Evolutionary conservation across 352 stramenopile species (phyloP).

Genomic region (Globisporangium solare): DNA sequence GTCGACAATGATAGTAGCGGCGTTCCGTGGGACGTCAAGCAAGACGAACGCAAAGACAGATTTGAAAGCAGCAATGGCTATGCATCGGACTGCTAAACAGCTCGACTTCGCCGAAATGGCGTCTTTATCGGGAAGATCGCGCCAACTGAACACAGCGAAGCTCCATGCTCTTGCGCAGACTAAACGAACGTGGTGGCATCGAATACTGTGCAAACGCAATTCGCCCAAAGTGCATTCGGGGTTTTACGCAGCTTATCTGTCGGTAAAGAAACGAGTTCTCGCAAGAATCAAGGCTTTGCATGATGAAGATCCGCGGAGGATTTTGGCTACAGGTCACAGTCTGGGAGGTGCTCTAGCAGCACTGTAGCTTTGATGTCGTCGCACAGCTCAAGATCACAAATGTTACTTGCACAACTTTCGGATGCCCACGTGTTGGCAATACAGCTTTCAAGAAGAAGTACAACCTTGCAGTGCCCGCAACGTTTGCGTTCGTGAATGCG

Average conservation of each 20-base stretch:
- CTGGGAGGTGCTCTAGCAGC: slow-evolving; percentile 34
- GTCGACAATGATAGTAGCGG: slow-evolving; percentile 24
- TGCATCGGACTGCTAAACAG: slow-evolving; percentile 22
- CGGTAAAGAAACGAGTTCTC: slow-evolving; percentile 28
- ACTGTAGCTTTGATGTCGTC: slow-evolving; percentile 35
- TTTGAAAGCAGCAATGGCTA: slow-evolving; percentile 27
- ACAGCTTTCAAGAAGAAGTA: slow-evolving; percentile 36
- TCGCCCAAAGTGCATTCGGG: slow-evolving; percentile 35
- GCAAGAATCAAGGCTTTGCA: slow-evolving; percentile 17
- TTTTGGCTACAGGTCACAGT: slow-evolving; percentile 36
- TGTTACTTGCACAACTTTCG: slow-evolving; percentile 37
- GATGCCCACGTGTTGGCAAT: slow-evolving; percentile 35
- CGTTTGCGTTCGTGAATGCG: slow-evolving; percentile 40
- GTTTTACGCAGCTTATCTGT: slow-evolving; percentile 35
- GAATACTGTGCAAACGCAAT: slow-evolving; percentile 26
- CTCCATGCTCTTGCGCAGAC: background rate
- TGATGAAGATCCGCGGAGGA: slow-evolving; percentile 15
- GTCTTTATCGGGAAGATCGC: background rate
- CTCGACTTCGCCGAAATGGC: slow-evolving; percentile 20
- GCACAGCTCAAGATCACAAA: slow-evolving; percentile 22
- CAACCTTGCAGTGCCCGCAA: slow-evolving; percentile 23
- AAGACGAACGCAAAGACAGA: slow-evolving; percentile 40
- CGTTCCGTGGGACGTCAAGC: slow-evolving; percentile 39
- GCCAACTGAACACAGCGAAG: background rate
- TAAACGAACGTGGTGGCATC: slow-evolving; percentile 21